Evolutionary conservation across 805 yeast genomes (phyloP).

Genomic region (Yarrowia osloensis): DNA sequence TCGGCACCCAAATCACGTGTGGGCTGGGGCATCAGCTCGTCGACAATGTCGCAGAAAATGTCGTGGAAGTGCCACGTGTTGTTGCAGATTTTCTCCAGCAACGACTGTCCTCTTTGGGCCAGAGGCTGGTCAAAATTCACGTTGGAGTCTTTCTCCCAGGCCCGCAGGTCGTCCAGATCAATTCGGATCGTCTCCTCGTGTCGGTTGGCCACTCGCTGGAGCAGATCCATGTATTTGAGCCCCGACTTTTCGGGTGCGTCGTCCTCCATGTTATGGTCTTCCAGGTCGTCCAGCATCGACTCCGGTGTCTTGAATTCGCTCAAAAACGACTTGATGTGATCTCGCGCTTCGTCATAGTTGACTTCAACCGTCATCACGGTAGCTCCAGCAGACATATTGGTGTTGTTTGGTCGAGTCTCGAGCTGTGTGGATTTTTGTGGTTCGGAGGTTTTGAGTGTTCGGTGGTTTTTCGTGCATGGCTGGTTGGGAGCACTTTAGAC

Average conservation of each 20-base stretch:
- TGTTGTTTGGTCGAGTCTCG: too few species aligned
- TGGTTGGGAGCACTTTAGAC: slow-evolving; percentile 2
- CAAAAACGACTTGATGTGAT: slow-evolving; percentile 63
- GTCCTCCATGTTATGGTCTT: slow-evolving; percentile 37
- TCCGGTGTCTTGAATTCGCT: slow-evolving; percentile 58
- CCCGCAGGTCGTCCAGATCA: slow-evolving; percentile 81
- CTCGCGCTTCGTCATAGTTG: slow-evolving; percentile 68
- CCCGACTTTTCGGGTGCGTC: slow-evolving; percentile 29
- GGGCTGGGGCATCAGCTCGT: slow-evolving; percentile 84
- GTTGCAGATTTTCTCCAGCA: slow-evolving; percentile 61
- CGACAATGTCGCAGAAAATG: slow-evolving; percentile 71
- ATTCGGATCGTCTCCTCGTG: slow-evolving; percentile 66
- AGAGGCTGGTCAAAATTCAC: slow-evolving; percentile 40
- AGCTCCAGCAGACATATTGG: slow-evolving; percentile 41
- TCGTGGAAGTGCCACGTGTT: slow-evolving; percentile 83
- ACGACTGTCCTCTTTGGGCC: slow-evolving; percentile 39
- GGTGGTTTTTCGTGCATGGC: slow-evolving; percentile 11
- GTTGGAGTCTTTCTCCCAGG: slow-evolving; percentile 57
- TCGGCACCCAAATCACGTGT: slow-evolving; percentile 73
- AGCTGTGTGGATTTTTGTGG: background rate
- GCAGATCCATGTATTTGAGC: slow-evolving; percentile 66
- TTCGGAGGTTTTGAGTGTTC: background rate
- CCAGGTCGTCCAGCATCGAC: slow-evolving; percentile 36
- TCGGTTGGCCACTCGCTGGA: slow-evolving; percentile 84
- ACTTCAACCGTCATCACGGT: slow-evolving; percentile 70